Evolutionary conservation across 495 filamentous ascomycete genomes (phyloP), one percentile per base, ranked within the genome.

Genomic region (Trichoderma parareesei): DNA sequence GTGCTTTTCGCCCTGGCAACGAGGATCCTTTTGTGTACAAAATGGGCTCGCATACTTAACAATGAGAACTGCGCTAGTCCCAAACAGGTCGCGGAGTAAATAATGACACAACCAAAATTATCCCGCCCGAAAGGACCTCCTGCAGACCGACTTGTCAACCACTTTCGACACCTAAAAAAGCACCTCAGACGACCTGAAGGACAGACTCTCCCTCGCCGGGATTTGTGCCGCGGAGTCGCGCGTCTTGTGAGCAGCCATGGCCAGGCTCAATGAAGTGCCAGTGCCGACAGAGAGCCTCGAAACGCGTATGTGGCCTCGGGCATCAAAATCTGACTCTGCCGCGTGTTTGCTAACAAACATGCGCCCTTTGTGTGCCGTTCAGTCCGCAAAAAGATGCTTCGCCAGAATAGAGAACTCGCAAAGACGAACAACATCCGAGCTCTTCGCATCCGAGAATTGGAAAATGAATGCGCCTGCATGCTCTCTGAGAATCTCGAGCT

Each of bases 371-470:
- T 1, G 5, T 48, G 44, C n/a, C 44, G 11, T 59, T 42, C 67
- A 96, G 92, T 96, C 44, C 93, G 91, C 72, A 81, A 90, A 68
- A 85, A 90, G 71, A 96, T 94, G 71, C 78, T 96, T 60, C 85
- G 93, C 48, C 94, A 98, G 73, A 98, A 98, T 74, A 87, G 92
- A 65, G 94, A 97, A 69, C 92, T 98, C 65, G 92, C 92, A 65
- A 83, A 89, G 71, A 85, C 87, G 67, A 98, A 98, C 77, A 95
- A 95, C 3, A 87, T 86, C 66, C 95, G 97, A 74, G 93, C 91
- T 18, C 80, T 93, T 42, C 90, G 90, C 66, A 97, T 98, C 68
- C 90, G 92, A 64, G 86, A 78, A 61, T 83, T 98, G 44, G 92
- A 98, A 73, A 86, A 86, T 63, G 93, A 98, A 75, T 85, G 85